These are phyloP conservation scores for Leucoagaricus sp. DNA, from an alignment of 1,284 basidiomycete genomes.

Conservation along the genomic window DNA sequence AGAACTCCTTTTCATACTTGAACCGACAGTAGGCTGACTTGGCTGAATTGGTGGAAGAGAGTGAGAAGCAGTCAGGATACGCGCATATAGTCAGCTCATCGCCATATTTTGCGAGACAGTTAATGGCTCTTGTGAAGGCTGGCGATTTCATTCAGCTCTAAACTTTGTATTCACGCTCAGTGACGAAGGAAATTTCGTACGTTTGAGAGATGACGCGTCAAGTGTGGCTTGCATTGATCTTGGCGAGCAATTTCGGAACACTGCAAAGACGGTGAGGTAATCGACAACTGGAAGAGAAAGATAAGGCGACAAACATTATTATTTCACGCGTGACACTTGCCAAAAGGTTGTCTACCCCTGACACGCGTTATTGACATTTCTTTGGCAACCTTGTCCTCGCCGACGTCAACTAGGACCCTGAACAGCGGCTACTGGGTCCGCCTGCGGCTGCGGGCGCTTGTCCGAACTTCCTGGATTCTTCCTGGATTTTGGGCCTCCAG, in stretches of 20 bases:
- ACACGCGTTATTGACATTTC: conserved; percentile 3
- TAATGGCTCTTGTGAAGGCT: conserved; percentile 74
- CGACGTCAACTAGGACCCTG: too few relatives aligned
- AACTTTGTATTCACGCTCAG: neutral
- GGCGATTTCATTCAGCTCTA: conserved; percentile 12
- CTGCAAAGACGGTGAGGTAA: too few relatives aligned
- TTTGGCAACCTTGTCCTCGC: neutral
- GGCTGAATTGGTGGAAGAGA: conserved; percentile 75
- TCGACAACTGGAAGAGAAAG: too few relatives aligned
- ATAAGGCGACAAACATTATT: neutral
- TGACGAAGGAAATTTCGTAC: conserved; percentile 25
- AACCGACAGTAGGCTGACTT: conserved; percentile 82
- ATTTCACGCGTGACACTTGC: too few relatives aligned
- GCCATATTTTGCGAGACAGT: conserved; percentile 77
- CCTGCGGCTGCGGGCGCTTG: too few relatives aligned
- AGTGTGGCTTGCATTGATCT: conserved; percentile 41
- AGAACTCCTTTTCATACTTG: conserved; percentile 67
- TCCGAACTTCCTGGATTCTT: too few relatives aligned
- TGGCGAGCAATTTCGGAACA: too few relatives aligned
- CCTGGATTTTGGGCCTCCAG: too few relatives aligned
- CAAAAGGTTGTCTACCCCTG: too few relatives aligned
- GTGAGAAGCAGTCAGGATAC: conserved; percentile 54
- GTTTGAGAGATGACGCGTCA: conserved; percentile 44
- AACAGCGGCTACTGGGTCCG: too few relatives aligned
- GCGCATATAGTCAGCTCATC: conserved; percentile 75